These are phyloP conservation scores for Talaromyces ruber DNA, from an alignment of 495 filamentous ascomycete genomes.

Conservation along the genomic window DNA sequence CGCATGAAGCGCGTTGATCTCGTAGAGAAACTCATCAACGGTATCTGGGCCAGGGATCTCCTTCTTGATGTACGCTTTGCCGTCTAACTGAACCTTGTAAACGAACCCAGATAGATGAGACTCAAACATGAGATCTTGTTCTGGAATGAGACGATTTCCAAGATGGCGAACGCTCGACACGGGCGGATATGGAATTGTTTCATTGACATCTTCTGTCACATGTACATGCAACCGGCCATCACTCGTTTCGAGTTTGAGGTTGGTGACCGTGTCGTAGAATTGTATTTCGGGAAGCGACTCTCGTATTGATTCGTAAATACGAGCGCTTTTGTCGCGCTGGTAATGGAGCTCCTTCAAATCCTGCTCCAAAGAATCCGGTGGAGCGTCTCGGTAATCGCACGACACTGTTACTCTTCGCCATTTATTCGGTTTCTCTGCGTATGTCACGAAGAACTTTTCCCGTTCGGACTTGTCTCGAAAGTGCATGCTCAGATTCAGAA, in stretches of 20 bases:
- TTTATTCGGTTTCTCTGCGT: conserved; percentile 64
- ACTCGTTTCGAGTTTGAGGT: conserved; percentile 86
- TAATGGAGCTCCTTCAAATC: conserved; percentile 71
- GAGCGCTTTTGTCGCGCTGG: conserved; percentile 89
- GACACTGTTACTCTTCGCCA: conserved; percentile 92
- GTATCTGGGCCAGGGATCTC: conserved; percentile 96
- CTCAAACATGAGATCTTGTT: conserved; percentile 73
- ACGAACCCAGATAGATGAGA: conserved; percentile 94
- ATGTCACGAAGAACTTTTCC: conserved; percentile 98
- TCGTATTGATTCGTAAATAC: conserved; percentile 92
- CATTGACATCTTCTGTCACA: conserved; percentile 95
- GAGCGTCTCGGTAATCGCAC: conserved; percentile 80
- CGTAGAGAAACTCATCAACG: conserved; percentile 95
- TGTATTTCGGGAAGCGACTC: conserved; percentile 86
- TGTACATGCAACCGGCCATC: conserved; percentile 91
- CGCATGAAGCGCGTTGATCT: conserved; percentile 86
- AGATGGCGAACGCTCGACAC: conserved; percentile 70
- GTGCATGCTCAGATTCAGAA: conserved; percentile 97
- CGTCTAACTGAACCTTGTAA: conserved; percentile 75
- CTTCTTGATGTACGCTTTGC: conserved; percentile 80
- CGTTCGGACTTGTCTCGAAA: conserved; percentile 90
- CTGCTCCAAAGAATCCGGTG: conserved; percentile 72
- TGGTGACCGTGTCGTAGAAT: conserved; percentile 93
- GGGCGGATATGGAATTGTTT: conserved; percentile 84
- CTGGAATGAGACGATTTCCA: conserved; percentile 54